Base-by-base conservation (phyloP, 352 stramenopile genomes). In the Phytophthora tentaculata region DNA sequence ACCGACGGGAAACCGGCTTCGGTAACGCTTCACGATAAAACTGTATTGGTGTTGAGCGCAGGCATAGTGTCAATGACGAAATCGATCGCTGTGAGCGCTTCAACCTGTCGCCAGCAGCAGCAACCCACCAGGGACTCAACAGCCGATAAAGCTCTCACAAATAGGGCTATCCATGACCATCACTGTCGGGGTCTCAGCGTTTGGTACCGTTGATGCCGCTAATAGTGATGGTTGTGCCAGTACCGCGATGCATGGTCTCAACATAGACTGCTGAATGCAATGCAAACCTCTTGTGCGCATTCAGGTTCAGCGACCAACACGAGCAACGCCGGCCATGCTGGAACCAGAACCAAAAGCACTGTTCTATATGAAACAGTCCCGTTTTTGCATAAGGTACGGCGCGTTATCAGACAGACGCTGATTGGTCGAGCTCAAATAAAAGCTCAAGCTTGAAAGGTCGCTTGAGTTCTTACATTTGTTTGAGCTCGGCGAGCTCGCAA, bases 401-500 rank as follows among this genome's bases (percentile, higher is more conserved):
- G 37, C 35, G 22, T 61, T 64, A 70, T 75, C 68, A 72, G 63
- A 57, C 23, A 56, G 23, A 29, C 26, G 47, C 58, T 71, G 68
- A 79, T 79, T 79, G 72, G 72, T 12, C 3, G 17, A 28, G 14
- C 41, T 22, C 20, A 20, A 24, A 76, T 79, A 79, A 79, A 79
- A 73, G n/a, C n/a, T n/a, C n/a, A n/a, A n/a, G n/a, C n/a, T n/a
- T n/a, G n/a, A n/a, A n/a, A n/a, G n/a, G n/a, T n/a, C n/a, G n/a
- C n/a, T n/a, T n/a, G n/a, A n/a, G n/a, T n/a, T n/a, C n/a, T n/a
- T n/a, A n/a, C n/a, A n/a, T 32, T 32, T 32, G 26, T 32, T 8
- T 32, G 8, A 32, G 26, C 26, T 32, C 8, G 26, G n/a, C n/a
- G n/a, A n/a, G n/a, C n/a, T n/a, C n/a, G n/a, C n/a, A n/a, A n/a